Evolutionary conservation across 2,329 filamentous ascomycete species (phyloP).

Genomic region (Zelopaecilomyces penicillatus): DNA sequence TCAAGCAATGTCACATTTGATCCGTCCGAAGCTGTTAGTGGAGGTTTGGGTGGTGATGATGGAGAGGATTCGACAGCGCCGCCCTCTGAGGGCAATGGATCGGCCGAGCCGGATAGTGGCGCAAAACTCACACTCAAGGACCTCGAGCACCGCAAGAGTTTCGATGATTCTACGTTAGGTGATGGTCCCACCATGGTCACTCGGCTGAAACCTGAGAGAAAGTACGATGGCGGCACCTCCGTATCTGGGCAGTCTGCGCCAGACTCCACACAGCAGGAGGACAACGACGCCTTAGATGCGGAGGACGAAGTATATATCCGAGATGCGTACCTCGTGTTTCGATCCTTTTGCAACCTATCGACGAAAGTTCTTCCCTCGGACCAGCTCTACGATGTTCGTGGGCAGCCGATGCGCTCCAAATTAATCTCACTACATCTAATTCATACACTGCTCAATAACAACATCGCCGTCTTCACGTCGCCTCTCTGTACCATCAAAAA

Average conservation of each 20-base stretch:
- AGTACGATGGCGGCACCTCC: conserved; percentile 31
- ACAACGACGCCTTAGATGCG: conserved; percentile 51
- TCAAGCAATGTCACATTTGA: conserved; percentile 46
- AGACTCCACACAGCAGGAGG: conserved; percentile 48
- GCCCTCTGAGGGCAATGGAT: conserved; percentile 18
- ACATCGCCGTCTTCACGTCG: conserved; percentile 83
- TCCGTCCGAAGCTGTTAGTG: conserved; percentile 32
- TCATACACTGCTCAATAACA: conserved; percentile 90
- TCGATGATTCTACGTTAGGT: conserved; percentile 58
- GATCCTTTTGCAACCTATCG: conserved; percentile 94
- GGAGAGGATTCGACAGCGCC: conserved; percentile 26
- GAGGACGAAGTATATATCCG: conserved; percentile 96
- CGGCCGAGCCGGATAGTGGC: conserved; percentile 26
- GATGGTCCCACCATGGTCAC: conserved; percentile 62
- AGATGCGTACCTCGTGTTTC: conserved; percentile 93
- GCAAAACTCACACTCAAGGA: conserved; percentile 59
- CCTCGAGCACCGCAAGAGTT: conserved; percentile 59
- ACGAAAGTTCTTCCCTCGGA: conserved; percentile 86
- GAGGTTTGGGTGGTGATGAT: conserved; percentile 30
- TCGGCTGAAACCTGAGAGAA: conserved; percentile 43
- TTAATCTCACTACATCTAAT: conserved; percentile 91
- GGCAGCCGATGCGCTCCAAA: conserved; percentile 95
- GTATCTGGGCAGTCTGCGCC: conserved; percentile 45
- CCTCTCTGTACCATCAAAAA: conserved; percentile 87
- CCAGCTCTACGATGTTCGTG: conserved; percentile 84